Conservation (phyloP, 345 rosid species). For the Linum lewisii region DNA sequence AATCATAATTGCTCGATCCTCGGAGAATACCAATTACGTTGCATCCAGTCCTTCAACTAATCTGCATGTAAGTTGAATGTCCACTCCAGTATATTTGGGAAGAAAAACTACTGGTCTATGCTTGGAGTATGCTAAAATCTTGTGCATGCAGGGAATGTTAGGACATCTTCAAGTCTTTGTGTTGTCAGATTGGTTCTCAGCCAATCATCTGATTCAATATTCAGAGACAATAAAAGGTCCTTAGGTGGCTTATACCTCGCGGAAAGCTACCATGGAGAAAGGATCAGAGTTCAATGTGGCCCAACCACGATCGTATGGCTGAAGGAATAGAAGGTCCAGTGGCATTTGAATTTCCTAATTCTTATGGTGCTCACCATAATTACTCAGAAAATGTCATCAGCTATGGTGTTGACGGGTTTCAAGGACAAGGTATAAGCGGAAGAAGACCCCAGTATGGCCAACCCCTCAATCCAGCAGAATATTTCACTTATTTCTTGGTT, state of each 20-base stretch:
- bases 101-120: background rate
- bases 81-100: background rate
- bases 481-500: slow-evolving; percentile 38
- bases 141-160: slow-evolving; percentile 33
- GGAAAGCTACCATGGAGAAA: slow-evolving; percentile 48
- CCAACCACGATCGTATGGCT: slow-evolving; percentile 21
- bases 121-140: background rate
- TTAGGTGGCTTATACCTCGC: slow-evolving; percentile 51
- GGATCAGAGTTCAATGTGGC: slow-evolving; percentile 24
- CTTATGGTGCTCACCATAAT: slow-evolving; percentile 5
- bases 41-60: slow-evolving; percentile 33
- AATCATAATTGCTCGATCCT: slow-evolving; percentile 16
- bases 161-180: slow-evolving; percentile 57
- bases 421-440: slow-evolving; percentile 24
- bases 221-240: slow-evolving; percentile 47
- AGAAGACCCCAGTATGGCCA: slow-evolving; percentile 29
- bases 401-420: slow-evolving; percentile 14
- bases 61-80: slow-evolving; percentile 25
- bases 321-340: slow-evolving; percentile 5
- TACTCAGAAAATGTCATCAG: slow-evolving; percentile 6
- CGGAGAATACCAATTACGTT: slow-evolving; percentile 11
- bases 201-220: slow-evolving; percentile 37
- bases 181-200: slow-evolving; percentile 38
- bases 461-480: slow-evolving; percentile 34
- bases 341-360: slow-evolving; percentile 1